Percentiles rank a stretch among this genome's conserved stretches.
These are phyloP conservation scores for Micromonas pusilla DNA, from an alignment of 139 green algal genomes.

Conservation along the genomic window DNA sequence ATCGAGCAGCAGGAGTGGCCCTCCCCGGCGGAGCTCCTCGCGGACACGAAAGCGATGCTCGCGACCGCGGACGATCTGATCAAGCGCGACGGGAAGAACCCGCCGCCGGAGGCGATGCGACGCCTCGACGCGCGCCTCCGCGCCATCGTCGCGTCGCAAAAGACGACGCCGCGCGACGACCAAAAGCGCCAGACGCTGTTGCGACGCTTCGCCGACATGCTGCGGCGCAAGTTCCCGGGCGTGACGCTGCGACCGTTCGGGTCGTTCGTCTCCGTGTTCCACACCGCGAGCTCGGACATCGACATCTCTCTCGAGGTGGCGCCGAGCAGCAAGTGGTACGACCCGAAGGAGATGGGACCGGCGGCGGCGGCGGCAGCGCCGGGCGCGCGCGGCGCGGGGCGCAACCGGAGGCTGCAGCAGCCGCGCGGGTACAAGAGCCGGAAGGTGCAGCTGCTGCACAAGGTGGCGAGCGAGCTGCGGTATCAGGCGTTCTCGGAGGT, in stretches of 20 bases:
- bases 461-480: slow-evolving; percentile 9
- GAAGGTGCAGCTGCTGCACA: neutral
- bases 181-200: slow-evolving; percentile 13
- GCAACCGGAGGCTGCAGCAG: neutral
- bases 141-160: neutral
- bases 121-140: neutral
- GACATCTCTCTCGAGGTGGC: slow-evolving; percentile 13
- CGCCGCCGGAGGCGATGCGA: neutral
- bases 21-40: neutral
- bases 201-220: neutral
- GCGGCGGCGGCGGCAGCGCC: neutral
- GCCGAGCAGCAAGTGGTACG: neutral
- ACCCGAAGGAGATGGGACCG: slow-evolving; percentile 7
- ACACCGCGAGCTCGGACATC: slow-evolving; percentile 7
- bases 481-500: slow-evolving; percentile 14
- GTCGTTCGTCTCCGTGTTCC: slow-evolving; percentile 16
- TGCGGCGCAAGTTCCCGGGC: neutral
- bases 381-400: neutral
- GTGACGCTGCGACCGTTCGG: slow-evolving; percentile 8
- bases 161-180: slow-evolving; percentile 1
- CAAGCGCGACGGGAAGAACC: neutral
- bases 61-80: neutral
- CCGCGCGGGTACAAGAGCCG: neutral
- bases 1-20: neutral
- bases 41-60: no score